Evolutionary conservation across 306 rosid genomes (phyloP).

Genomic region (Malus orientalis): DNA sequence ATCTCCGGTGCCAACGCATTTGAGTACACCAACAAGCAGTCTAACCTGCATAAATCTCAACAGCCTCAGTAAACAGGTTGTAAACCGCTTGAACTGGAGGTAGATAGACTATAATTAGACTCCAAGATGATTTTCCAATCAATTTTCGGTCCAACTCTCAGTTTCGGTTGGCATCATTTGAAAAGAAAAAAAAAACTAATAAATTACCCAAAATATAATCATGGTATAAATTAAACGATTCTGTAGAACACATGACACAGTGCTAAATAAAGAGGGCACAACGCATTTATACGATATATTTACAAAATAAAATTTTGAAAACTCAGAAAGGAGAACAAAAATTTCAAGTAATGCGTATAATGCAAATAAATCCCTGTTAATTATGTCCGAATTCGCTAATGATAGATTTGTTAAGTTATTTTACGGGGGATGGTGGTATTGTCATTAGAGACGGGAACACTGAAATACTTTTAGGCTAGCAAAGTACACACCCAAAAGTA

Average conservation of each 20-base stretch:
- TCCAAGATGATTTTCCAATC: not conserved
- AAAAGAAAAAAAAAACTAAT: too few species aligned
- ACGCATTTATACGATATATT: not conserved
- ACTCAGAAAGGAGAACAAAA: not conserved
- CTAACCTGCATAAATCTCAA: conserved; percentile 46
- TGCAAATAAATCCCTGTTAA: not conserved
- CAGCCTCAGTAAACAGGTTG: not conserved
- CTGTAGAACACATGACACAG: not conserved
- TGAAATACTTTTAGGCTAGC: not conserved
- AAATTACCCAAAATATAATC: not conserved
- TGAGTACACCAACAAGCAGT: conserved; percentile 83
- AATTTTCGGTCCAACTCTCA: not conserved
- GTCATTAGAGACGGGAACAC: not conserved
- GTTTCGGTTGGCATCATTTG: not conserved
- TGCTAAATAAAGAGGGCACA: not conserved
- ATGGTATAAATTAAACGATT: not conserved
- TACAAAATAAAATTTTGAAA: not conserved
- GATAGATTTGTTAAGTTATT: not conserved
- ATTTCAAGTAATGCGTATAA: not conserved
- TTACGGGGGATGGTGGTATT: not conserved
- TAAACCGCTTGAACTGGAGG: not conserved
- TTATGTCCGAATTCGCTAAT: not conserved
- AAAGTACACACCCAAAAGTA: not conserved
- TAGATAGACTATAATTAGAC: not conserved
- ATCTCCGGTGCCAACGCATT: conserved; percentile 68